Base-by-base conservation (phyloP, 75 land plant species). In the Isoetes taiwanensis region DNA sequence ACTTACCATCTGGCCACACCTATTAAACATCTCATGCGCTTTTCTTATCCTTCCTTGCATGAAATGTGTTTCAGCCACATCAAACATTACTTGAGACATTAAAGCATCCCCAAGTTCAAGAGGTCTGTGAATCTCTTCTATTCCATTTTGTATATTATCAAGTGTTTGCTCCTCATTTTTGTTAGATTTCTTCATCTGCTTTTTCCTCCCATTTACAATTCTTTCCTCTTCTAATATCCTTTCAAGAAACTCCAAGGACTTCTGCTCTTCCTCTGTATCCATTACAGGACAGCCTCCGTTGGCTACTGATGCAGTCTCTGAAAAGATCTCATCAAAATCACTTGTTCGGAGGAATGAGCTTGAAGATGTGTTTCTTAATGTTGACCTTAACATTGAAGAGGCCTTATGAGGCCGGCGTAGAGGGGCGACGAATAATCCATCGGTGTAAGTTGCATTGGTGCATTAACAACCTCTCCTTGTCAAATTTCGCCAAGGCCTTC, bases 391-490 rank as follows among this genome's bases (percentile, higher is more conserved):
- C 57, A 56, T 26, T 42, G 21, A 12, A 26, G 65, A 3, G 40
- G 28, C 14, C 57, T 52, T 19, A 57, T 27, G 19, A 63, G 40
- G 21, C 32, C 34, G 0, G 38, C 60, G 30, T 63, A 53, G 0
- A 57, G 60, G 6, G 65, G 57, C 28, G 65, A 2, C 54, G 65
- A 5, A 66, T 41, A 17, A 66, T 30, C 69, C 69, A 66, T 11
- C 69, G 63, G 64, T 66, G 65, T 16, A 66, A 46, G 43, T 66
- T 58, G 28, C 69, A 66, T 11, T 60, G 55, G 32, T 66, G 69
- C 8, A 66, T 33, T 46, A 59, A 31, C 1, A 26, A 60, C 0
- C 55, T 62, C 20, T 6, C 41, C 30, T 60, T 48, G 56, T 66
- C 69, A 21, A 59, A 59, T 32, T 66, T 66, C 30, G 59, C 54